phyloP scores from a whole-genome alignment of 176 grass and related monocot genomes.

The Pontederia crassipes region DNA sequence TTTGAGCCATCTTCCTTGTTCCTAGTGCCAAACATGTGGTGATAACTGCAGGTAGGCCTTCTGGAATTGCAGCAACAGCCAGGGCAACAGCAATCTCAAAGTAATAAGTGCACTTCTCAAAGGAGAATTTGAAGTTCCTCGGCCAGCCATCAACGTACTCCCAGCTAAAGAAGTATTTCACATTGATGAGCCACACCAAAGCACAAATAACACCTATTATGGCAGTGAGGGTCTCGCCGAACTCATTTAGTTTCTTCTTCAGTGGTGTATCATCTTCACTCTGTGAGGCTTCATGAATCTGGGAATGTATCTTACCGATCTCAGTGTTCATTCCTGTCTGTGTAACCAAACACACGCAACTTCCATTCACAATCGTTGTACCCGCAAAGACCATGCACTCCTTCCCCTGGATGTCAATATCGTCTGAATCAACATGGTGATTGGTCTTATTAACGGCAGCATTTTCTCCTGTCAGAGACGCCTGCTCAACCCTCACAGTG shows the following conservation, averaged over 20 bases:
- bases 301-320: constrained; percentile 86
- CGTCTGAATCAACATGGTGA: constrained; percentile 28
- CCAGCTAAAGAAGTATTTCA: constrained; percentile 76
- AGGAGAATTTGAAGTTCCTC: constrained; percentile 50
- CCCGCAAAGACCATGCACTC: constrained; percentile 84
- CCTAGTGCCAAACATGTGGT: constrained; percentile 87
- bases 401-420: constrained; percentile 82
- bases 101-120: constrained; percentile 98
- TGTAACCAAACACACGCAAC: constrained; percentile 65
- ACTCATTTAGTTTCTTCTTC: constrained; percentile 95
- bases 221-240: constrained; percentile 70
- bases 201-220: constrained; percentile 77
- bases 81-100: constrained; percentile 95
- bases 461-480: constrained; percentile 81
- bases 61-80: constrained; percentile 77
- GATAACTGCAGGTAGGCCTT: constrained; percentile 83
- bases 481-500: constrained; percentile 77
- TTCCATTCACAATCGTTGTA: constrained; percentile 77
- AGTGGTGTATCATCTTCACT: constrained; percentile 82
- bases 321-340: constrained; percentile 79
- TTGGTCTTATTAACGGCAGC: constrained; percentile 80
- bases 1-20: constrained; percentile 91
- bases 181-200: constrained; percentile 90
- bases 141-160: constrained; percentile 62
- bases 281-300: constrained; percentile 84